phyloP scores from a whole-genome alignment of 192 early-diverging fungal species.

The Coemansia sp. region DNA sequence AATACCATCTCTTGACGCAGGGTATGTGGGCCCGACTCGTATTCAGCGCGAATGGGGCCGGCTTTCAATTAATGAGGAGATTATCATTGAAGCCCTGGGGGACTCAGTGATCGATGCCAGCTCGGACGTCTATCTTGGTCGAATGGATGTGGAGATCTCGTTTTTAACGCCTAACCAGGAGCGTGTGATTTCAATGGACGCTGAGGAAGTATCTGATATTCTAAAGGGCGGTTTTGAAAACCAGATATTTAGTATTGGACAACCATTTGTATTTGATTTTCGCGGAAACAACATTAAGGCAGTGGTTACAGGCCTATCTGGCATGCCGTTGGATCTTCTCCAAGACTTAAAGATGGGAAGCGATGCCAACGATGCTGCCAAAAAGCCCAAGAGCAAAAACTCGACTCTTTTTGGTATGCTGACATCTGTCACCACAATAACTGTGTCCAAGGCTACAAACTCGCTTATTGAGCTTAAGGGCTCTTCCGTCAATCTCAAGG shows the following conservation, averaged over 20 bases:
- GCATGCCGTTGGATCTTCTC: constrained; percentile 51
- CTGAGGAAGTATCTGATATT: constrained; percentile 68
- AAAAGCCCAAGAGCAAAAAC: constrained; percentile 1
- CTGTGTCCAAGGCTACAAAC: constrained; percentile 69
- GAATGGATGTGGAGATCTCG: constrained; percentile 61
- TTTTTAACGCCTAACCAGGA: constrained; percentile 58
- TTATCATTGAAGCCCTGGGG: constrained; percentile 55
- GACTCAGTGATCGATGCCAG: constrained; percentile 46
- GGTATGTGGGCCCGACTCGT: constrained; percentile 42
- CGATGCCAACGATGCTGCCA: constrained; percentile 4
- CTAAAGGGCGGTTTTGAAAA: constrained; percentile 65
- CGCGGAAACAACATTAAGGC: constrained; percentile 68
- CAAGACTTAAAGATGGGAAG: constrained; percentile 29
- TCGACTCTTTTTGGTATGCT: constrained; percentile 62
- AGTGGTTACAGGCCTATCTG: constrained; percentile 37
- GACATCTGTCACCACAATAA: constrained; percentile 67
- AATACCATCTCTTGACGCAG: constrained; percentile 18
- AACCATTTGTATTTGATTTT: constrained; percentile 82
- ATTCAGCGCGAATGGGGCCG: constrained; percentile 56
- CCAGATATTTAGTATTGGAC: constrained; percentile 79
- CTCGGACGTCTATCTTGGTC: constrained; percentile 50
- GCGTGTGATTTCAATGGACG: constrained; percentile 63
- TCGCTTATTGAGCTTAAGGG: constrained; percentile 78
- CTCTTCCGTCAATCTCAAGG: constrained; percentile 56
- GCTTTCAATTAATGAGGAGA: constrained; percentile 58